Evolutionary conservation across 352 stramenopile species (phyloP).

Genomic region (Pythium brachiatum): DNA sequence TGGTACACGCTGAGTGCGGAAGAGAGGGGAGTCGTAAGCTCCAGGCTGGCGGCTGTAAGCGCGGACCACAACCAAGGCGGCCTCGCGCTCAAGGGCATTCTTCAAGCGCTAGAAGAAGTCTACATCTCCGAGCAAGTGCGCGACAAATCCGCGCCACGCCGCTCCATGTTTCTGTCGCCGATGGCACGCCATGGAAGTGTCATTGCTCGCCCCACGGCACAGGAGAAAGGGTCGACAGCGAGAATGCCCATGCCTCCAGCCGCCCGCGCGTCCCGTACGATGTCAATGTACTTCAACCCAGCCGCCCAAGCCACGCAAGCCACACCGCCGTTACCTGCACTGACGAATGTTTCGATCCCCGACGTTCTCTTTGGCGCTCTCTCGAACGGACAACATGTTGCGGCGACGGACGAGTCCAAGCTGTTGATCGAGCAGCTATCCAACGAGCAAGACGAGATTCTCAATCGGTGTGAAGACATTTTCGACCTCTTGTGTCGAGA

Average conservation of each 20-base stretch:
- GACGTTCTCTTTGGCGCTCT: slow-evolving; percentile 41
- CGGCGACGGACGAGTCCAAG: slow-evolving; percentile 8
- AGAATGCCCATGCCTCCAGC: neutral
- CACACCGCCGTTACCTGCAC: neutral
- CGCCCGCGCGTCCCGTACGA: neutral
- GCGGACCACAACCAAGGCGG: slow-evolving; percentile 8
- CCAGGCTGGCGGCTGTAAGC: slow-evolving; percentile 24
- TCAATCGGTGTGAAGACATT: slow-evolving; percentile 49
- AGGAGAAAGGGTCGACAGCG: neutral
- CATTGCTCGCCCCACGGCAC: neutral
- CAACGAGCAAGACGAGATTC: slow-evolving; percentile 27
- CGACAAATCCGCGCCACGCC: slow-evolving; percentile 15
- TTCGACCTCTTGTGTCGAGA: slow-evolving; percentile 64
- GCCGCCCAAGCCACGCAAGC: neutral
- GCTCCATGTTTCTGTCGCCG: slow-evolving; percentile 17
- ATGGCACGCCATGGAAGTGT: slow-evolving; percentile 20
- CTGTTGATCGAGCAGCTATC: slow-evolving; percentile 26
- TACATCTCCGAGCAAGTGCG: slow-evolving; percentile 61
- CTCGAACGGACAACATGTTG: slow-evolving; percentile 17
- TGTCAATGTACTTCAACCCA: slow-evolving; percentile 4
- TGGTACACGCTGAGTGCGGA: slow-evolving; percentile 54
- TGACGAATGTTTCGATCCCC: slow-evolving; percentile 34
- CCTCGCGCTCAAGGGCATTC: slow-evolving; percentile 36
- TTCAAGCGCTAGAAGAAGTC: slow-evolving; percentile 54
- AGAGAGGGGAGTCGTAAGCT: slow-evolving; percentile 41